Percentiles rank a stretch among this genome's conserved stretches.
These are phyloP conservation scores for Gnomoniopsis sp. DNA, from an alignment of 2,329 filamentous ascomycete genomes.

Conservation along the genomic window DNA sequence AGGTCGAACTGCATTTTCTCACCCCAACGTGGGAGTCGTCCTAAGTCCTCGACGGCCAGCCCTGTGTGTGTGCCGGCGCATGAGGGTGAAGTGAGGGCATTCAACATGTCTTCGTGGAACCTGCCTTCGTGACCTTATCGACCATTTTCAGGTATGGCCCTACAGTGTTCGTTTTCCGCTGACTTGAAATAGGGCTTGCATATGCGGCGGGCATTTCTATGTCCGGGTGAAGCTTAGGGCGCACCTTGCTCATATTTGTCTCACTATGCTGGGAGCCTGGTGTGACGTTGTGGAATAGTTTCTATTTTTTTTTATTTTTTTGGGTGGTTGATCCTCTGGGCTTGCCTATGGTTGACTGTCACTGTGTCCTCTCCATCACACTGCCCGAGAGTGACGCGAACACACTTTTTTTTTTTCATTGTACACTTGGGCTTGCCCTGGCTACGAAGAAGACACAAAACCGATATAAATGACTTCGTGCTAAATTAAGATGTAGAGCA, in stretches of 20 bases:
- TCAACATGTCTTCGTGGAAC: background rate
- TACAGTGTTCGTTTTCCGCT: background rate
- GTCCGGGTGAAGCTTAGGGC: background rate
- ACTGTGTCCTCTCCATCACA: slow-evolving; percentile 72
- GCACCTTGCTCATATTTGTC: background rate
- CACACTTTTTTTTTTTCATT: slow-evolving; percentile 54
- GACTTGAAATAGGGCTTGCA: background rate
- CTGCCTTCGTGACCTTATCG: background rate
- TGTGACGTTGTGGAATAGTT: background rate
- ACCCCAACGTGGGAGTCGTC: background rate
- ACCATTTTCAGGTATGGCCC: too few relatives aligned
- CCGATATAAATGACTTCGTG: too few relatives aligned
- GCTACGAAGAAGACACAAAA: slow-evolving; percentile 57
- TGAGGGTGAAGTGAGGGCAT: background rate
- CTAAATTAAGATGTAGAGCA: too few relatives aligned
- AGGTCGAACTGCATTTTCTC: background rate
- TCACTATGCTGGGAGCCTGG: background rate
- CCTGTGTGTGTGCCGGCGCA: slow-evolving; percentile 1
- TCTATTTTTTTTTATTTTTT: too few relatives aligned
- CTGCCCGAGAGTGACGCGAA: slow-evolving; percentile 67
- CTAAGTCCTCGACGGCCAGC: background rate
- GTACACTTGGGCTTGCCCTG: slow-evolving; percentile 44
- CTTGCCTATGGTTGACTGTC: slow-evolving; percentile 60
- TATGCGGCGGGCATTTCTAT: background rate
- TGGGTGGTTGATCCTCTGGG: slow-evolving; percentile 55